Base-by-base conservation (phyloP, 2,329 filamentous ascomycete species). In the Dactylellina drechsleri region DNA sequence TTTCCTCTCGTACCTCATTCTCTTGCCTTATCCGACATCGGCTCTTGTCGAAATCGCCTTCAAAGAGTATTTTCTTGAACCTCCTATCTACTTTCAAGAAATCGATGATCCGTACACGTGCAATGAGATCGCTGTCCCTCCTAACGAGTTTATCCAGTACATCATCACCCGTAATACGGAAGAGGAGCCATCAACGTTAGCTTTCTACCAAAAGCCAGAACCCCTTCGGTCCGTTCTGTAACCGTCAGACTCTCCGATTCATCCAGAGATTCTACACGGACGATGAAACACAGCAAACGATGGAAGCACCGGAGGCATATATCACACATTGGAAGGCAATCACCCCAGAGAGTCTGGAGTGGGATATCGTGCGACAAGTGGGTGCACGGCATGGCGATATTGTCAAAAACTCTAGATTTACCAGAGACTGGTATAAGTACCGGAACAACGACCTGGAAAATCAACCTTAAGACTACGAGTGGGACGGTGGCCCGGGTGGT, bases 321-420 rank as follows among this genome's bases (percentile, higher is more conserved):
- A 49, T 61, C 1, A 68, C 65, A 7, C 65, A 68, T 50, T 68
- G 56, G 65, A 61, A 50, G 15, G 57, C 56, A 5, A 36, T 61
- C 20, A 40, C 13, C 10, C 45, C 18, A 4, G n/a, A 49, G 1
- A 59, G 31, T 36, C 57, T 36, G 1, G 57, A 56, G 47, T 68
- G 65, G 65, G 20, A 26, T 1, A 1, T 61, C 16, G 18, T 56
- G 1, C 2, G 0, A 10, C 23, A 28, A 40, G 15, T 31, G 15
- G 18, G 8, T 4, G 20, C 43, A 36, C 1, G 2, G 1, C 15
- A 47, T 13, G 41, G 57, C 1, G 40, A 47, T 2, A 49, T 60
- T 36, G 2, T 47, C 47, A 49, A 15, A 28, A 60, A 49, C 13
- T 16, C 41, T 36, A 15, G 43, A 15, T 8, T 13, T 12, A n/a